phyloP scores from a whole-genome alignment of 805 yeast species.

The Saccharomycopsis malanga region DNA sequence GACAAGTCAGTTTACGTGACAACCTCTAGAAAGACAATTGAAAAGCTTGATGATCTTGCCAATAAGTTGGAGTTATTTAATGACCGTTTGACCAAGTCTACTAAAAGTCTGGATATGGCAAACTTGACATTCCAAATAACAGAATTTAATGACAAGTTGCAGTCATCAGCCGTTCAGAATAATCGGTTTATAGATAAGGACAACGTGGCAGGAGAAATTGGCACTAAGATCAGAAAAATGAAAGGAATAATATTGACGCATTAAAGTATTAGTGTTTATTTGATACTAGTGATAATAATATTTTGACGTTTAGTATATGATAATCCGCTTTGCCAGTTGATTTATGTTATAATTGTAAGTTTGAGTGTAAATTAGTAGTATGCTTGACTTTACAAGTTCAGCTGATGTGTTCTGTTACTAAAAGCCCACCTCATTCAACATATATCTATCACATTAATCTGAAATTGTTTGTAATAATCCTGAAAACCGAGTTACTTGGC shows the following conservation, averaged over 20 bases:
- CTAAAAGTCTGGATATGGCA: neutral
- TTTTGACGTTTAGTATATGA: too few species aligned
- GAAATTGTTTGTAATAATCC: too few species aligned
- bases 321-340: too few species aligned
- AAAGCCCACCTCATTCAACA: too few species aligned
- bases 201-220: conserved; percentile 7
- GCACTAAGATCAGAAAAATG: conserved; percentile 12
- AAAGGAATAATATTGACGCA: conserved; percentile 11
- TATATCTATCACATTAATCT: too few species aligned
- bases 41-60: neutral
- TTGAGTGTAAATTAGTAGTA: too few species aligned
- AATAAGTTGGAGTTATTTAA: conserved; percentile 9
- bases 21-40: conserved; percentile 5
- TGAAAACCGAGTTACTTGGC: too few species aligned
- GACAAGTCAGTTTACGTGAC: conserved; percentile 15
- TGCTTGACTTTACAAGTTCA: too few species aligned
- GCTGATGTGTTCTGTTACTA: too few species aligned
- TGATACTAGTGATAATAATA: too few species aligned
- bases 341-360: too few species aligned
- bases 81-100: neutral
- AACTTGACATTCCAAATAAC: conserved; percentile 1
- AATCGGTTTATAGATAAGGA: conserved; percentile 3
- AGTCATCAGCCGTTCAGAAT: neutral
- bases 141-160: conserved; percentile 12
- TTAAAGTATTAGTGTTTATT: too few species aligned